These are phyloP conservation scores for Suillus lakei DNA, from an alignment of 768 basidiomycete species.

Conservation along the genomic window DNA sequence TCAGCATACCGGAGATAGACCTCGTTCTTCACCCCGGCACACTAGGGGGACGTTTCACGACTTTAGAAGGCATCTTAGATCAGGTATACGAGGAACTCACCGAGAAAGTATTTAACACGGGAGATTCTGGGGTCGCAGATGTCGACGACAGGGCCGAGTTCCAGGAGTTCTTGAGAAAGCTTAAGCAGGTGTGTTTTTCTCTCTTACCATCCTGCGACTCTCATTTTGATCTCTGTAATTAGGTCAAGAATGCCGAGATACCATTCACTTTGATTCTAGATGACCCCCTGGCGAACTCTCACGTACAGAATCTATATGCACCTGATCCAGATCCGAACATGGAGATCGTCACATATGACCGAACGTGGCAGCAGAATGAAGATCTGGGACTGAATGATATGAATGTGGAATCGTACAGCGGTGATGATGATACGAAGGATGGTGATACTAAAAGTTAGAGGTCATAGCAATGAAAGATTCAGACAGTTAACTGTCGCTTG, in stretches of 20 bases:
- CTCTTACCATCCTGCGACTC: not conserved
- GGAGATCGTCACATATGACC: slow-evolving; percentile 79
- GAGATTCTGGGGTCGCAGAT: slow-evolving; percentile 57
- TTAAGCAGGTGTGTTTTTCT: slow-evolving; percentile 65
- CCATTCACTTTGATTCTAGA: slow-evolving; percentile 94
- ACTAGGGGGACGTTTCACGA: slow-evolving; percentile 96
- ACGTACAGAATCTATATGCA: slow-evolving; percentile 96
- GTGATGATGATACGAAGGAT: slow-evolving; percentile 18
- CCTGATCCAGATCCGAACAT: slow-evolving; percentile 97
- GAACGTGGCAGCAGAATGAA: slow-evolving; percentile 91
- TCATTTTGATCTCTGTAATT: slow-evolving; percentile 8
- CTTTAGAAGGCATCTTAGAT: slow-evolving; percentile 91
- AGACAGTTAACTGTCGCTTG: not conserved
- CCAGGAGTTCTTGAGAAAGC: slow-evolving; percentile 70
- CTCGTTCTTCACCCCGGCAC: slow-evolving; percentile 91
- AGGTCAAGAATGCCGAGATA: slow-evolving; percentile 79
- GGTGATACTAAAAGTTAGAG: not conserved
- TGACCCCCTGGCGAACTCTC: slow-evolving; percentile 94
- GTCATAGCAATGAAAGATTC: slow-evolving; percentile 3
- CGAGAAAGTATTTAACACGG: slow-evolving; percentile 79
- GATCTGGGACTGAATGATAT: slow-evolving; percentile 93
- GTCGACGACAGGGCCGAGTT: slow-evolving; percentile 62
- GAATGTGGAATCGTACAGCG: slow-evolving; percentile 60
- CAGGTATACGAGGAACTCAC: slow-evolving; percentile 96
- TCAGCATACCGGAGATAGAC: slow-evolving; percentile 88